Conservation (phyloP, 768 basidiomycete species). For the Boletellus ananiceps region DNA sequence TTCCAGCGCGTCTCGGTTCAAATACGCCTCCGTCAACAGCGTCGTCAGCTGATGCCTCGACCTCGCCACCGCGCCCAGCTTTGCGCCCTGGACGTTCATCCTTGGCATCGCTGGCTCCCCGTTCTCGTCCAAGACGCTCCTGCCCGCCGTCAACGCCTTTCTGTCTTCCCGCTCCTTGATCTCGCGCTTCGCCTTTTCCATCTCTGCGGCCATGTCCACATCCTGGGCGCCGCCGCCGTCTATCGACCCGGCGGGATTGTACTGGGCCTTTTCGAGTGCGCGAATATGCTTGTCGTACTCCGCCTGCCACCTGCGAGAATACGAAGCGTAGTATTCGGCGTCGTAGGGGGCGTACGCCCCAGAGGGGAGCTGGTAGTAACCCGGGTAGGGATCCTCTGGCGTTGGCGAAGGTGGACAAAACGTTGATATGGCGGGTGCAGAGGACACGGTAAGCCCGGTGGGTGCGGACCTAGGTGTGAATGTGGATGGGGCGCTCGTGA, state of each 20-base stretch:
- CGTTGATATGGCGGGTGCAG: conserved; percentile 65
- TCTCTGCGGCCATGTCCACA: conserved; percentile 66
- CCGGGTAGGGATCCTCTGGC: conserved; percentile 73
- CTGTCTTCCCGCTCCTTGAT: conserved; percentile 70
- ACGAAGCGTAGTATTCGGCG: conserved; percentile 58
- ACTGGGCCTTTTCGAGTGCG: conserved; percentile 72
- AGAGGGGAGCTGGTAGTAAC: conserved; percentile 81
- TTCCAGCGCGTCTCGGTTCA: conserved; percentile 78
- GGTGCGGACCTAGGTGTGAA: conserved; percentile 51
- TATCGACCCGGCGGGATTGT: conserved; percentile 23
- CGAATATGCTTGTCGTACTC: conserved; percentile 71
- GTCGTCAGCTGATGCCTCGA: conserved; percentile 78
- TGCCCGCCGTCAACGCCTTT: conserved; percentile 69
- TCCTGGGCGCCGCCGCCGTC: conserved; percentile 45
- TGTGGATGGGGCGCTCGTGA: conserved; percentile 49
- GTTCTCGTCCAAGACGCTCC: conserved; percentile 35
- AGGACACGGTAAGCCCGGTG: conserved; percentile 51
- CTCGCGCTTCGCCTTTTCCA: conserved; percentile 73
- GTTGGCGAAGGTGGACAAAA: conserved; percentile 74
- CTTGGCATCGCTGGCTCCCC: conserved; percentile 56
- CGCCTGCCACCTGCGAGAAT: conserved; percentile 66
- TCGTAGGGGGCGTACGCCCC: conserved; percentile 79
- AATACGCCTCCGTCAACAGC: conserved; percentile 75
- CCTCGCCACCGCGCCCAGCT: conserved; percentile 62
- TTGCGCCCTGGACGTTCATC: conserved; percentile 83